A percentile compares a stretch with the other conserved stretches of the same genome.
Conservation (phyloP, 768 basidiomycete genomes). For the Termitomyces sp. region DNA sequence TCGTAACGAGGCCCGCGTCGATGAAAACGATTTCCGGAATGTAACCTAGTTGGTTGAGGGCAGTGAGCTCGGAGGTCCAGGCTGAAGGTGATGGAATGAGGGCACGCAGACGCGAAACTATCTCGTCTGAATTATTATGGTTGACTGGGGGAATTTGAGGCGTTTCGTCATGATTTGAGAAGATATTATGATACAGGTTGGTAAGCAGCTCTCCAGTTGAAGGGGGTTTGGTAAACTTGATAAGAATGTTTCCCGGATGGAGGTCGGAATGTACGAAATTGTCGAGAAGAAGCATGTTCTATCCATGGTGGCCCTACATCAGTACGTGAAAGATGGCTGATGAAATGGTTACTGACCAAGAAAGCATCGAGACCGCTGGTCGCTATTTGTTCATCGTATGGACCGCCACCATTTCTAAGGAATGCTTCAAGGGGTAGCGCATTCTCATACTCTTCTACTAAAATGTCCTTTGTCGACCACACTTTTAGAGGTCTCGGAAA, state of each 20-base stretch:
- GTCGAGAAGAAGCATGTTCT: conserved; percentile 98
- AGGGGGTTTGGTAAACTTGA: conserved; percentile 90
- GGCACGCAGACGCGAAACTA: conserved; percentile 64
- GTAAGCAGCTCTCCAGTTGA: conserved; percentile 58
- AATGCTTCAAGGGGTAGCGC: conserved; percentile 87
- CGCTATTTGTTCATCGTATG: conserved; percentile 84
- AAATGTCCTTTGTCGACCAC: conserved; percentile 75
- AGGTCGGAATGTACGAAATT: conserved; percentile 95
- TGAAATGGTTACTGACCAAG: conserved; percentile 49
- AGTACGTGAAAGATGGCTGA: not conserved
- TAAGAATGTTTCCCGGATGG: conserved; percentile 94
- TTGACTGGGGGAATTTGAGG: conserved; percentile 25
- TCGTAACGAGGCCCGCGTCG: conserved; percentile 92
- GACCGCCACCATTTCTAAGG: conserved; percentile 85
- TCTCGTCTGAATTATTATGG: conserved; percentile 47
- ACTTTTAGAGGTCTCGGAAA: conserved; percentile 85
- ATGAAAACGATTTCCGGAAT: conserved; percentile 94
- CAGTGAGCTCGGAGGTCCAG: conserved; percentile 68
- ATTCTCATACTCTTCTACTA: conserved; percentile 92
- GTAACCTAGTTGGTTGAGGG: conserved; percentile 65
- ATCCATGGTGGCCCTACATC: not conserved
- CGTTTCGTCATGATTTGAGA: conserved; percentile 29
- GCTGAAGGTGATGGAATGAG: conserved; percentile 50
- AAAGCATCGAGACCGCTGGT: conserved; percentile 94
- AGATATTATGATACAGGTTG: conserved; percentile 51